Base-by-base conservation (phyloP, 257 asterid genomes). In the Marsdenia floribunda region DNA sequence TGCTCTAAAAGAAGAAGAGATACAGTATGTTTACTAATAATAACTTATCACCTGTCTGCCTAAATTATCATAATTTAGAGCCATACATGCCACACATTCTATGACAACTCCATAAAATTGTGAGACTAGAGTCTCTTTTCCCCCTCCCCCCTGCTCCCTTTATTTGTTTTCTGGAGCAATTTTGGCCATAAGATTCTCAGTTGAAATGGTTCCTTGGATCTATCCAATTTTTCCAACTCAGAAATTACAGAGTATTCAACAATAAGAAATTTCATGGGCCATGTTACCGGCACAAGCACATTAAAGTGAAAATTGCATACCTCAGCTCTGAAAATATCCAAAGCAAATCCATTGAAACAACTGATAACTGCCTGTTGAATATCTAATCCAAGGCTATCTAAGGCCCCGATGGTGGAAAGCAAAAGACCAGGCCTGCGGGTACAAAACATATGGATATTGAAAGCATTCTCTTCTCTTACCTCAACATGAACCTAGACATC, bases 361-460 rank as follows among this genome's bases (percentile, higher is more conserved):
- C 83, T 80, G 61, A 80, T 80, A 38, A 80, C 83, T 52, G 83
- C 83, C 73, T 80, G 80, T 64, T 80, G 83, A 73, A 80, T 72
- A 69, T 80, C 83, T 47, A 80, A 57, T 15, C 83, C 83, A 47
- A 80, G 80, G 52, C 58, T 44, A 47, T 80, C 83, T 40, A 80
- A 73, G 42, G 85, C 87, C 75, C 82, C 78, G 77, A 77, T 70
- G 18, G 73, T 35, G 29, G 82, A 80, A 70, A 80, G 81, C 38
- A 83, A 55, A 21, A 83, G 78, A 24, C 85, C 87, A 3, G 87
- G 85, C 55, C 79, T 83, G 40, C 82, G 73, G 65, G 78, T 70
- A 64, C 87, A 80, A 50, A 80, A 80, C 84, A 83, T 80, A 70
- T 83, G 87, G 64, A 83, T 78, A 71, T 73, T 83, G 69, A 83